Evolutionary conservation across 495 filamentous ascomycete genomes (phyloP), one percentile per base, ranked within the genome.

Genomic region (Pyrenopolyporus hunteri): DNA sequence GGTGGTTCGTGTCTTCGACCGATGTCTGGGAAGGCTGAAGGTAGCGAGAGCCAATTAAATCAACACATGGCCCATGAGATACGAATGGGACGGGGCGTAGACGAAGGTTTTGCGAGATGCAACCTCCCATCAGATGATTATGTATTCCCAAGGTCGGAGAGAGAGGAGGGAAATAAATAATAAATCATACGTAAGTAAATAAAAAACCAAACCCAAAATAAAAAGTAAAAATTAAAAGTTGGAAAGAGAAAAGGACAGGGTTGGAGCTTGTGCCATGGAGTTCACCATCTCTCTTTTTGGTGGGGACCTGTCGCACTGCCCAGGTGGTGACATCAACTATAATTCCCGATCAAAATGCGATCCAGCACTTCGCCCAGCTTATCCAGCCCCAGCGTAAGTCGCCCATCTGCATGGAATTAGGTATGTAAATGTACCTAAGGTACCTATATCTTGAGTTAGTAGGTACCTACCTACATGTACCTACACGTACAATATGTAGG

Each of bases 301-400:
- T 59, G 61, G 61, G 61, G 61, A 43, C 47, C 42, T n/a, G n/a
- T 26, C 54, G 60, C 43, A 59, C 49, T 32, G n/a, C n/a, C n/a
- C n/a, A n/a, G n/a, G n/a, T n/a, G 23, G 42, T 45, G 42, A 45
- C 42, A 45, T 45, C 42, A 45, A 22, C 10, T 29, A 7, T n/a
- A 6, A 42, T 22, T 42, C 37, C 37, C 23, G 17, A 23, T 11
- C 3, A 19, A 40, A 19, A 40, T 10, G 1, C 32, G n/a, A 11
- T 36, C n/a, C 32, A 16, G n/a, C n/a, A n/a, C n/a, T n/a, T n/a
- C n/a, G n/a, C n/a, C n/a, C n/a, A n/a, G n/a, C n/a, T n/a, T n/a
- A n/a, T n/a, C n/a, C n/a, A n/a, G n/a, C n/a, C n/a, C n/a, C n/a
- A n/a, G n/a, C n/a, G n/a, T n/a, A n/a, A n/a, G n/a, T n/a, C n/a